Evolutionary conservation across 2,329 filamentous ascomycete species (phyloP).

Genomic region (Tolypocladium tropicale): DNA sequence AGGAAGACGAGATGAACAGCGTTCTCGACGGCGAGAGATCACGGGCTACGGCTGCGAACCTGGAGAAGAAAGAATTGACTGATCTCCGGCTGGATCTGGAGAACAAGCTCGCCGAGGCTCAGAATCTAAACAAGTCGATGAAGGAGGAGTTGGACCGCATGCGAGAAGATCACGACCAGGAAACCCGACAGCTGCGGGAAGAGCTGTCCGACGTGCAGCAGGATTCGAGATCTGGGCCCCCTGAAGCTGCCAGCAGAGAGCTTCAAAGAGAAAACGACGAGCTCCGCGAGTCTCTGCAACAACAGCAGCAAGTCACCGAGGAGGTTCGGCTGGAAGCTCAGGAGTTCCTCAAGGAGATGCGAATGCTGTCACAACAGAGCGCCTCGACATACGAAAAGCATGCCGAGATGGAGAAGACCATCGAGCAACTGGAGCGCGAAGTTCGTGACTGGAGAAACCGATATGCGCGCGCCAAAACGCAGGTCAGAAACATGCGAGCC

Average conservation of each 20-base stretch:
- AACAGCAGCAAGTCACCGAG: conserved; percentile 76
- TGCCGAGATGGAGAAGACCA: conserved; percentile 62
- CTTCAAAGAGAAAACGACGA: conserved; percentile 59
- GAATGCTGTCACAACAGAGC: conserved; percentile 70
- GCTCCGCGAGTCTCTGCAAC: conserved; percentile 51
- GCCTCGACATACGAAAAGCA: conserved; percentile 72
- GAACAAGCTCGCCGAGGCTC: conserved; percentile 61
- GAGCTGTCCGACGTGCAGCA: conserved; percentile 32
- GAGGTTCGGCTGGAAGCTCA: conserved; percentile 79
- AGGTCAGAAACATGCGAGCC: conserved; percentile 69
- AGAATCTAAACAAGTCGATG: conserved; percentile 68
- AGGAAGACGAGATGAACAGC: conserved; percentile 58
- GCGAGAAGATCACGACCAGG: conserved; percentile 54
- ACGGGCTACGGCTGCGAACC: conserved; percentile 37
- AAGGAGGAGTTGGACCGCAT: conserved; percentile 69
- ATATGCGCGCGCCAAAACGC: conserved; percentile 80
- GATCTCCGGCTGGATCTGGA: conserved; percentile 59
- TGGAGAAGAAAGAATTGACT: conserved; percentile 63
- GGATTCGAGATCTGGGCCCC: conserved; percentile 10
- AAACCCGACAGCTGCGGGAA: conserved; percentile 51
- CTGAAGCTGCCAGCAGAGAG: conserved; percentile 30
- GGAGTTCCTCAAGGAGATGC: conserved; percentile 82
- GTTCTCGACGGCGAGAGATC: conserved; percentile 50
- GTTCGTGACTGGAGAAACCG: conserved; percentile 84
- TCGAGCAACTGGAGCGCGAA: conserved; percentile 70